Evolutionary conservation across 2,329 filamentous ascomycete species (phyloP), one percentile per base, ranked within the genome.

Genomic region (Fusarium tuaranense): DNA sequence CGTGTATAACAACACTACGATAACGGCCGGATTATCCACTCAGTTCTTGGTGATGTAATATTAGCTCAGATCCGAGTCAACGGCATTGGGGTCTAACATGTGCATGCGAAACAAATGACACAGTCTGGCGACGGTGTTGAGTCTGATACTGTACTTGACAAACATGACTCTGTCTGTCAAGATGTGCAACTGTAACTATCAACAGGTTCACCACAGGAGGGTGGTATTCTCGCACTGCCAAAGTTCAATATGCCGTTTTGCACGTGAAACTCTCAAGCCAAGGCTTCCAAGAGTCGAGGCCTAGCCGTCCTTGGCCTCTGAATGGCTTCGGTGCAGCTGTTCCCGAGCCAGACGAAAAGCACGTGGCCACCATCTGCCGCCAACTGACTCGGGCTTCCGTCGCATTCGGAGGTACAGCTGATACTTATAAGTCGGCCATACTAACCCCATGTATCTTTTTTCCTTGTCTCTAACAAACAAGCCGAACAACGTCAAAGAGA

Each of bases 351-450:
- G 44, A 7, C 13, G 10, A 30, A 67, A 67, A 71, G 72, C 72
- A 74, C 72, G 72, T 74, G 72, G 72, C 38, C 72, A 75, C 39
- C 36, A 38, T 63, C 63, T 59, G 44, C 58, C 32, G 36, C 38
- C 53, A 46, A 55, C 63, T 70, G 70, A 75, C 67, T 76, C 70
- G 71, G 71, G 60, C 46, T 68, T 69, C 13, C 48, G 70, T 46
- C 46, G 39, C 51, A 57, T 65, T 32, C 36, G 27, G 36, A 20
- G 16, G 32, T 60, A 60, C 57, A 41, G 4, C 22, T 41, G 9
- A 16, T 63, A 18, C 7, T 8, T n/a, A 57, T 3, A 27, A 30
- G 3, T 34, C 14, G 13, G 10, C 16, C 12, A 41, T 53, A 25
- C 12, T 30, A 41, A 20, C 2, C 8, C 4, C 22, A 57, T 55